A percentile compares a stretch with the other conserved stretches of the same genome.
Conservation (phyloP, 345 rosid genomes). For the Brassica cretica region DNA sequence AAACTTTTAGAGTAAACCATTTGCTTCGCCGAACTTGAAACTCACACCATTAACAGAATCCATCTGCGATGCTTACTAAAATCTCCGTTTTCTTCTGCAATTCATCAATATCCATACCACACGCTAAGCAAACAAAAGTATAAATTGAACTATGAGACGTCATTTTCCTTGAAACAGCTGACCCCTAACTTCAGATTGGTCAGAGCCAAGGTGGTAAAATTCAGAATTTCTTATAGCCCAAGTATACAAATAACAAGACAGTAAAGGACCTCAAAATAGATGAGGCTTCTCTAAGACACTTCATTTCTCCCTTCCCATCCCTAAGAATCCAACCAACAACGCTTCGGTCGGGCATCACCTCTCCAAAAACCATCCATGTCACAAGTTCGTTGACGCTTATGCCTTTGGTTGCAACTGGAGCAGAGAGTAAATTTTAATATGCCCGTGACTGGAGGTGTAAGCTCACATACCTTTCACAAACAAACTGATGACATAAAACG, state of each 20-base stretch:
- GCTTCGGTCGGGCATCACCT: too few relatives aligned
- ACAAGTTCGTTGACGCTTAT: not conserved
- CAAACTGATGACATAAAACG: not conserved
- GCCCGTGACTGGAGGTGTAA: not conserved
- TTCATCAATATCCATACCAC: slow-evolving; percentile 45
- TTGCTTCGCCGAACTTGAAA: slow-evolving; percentile 77
- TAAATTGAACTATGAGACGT: not conserved
- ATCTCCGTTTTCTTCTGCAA: slow-evolving; percentile 68
- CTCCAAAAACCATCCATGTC: not conserved
- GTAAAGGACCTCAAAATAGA: not conserved
- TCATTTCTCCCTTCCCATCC: not conserved
- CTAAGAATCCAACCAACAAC: too few relatives aligned
- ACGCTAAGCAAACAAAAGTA: too few relatives aligned
- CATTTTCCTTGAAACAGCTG: not conserved
- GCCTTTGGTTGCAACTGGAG: not conserved
- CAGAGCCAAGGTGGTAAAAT: not conserved
- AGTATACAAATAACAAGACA: not conserved
- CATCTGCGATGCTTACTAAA: slow-evolving; percentile 68
- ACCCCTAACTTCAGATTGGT: not conserved
- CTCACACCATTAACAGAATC: slow-evolving; percentile 67
- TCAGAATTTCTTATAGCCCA: not conserved
- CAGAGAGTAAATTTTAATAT: not conserved
- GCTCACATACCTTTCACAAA: not conserved
- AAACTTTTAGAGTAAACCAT: slow-evolving; percentile 68
- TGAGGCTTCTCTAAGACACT: not conserved